Evolutionary conservation across 2,329 filamentous ascomycete genomes (phyloP), one percentile per base, ranked within the genome.

Genomic region (Fusarium anguioides): DNA sequence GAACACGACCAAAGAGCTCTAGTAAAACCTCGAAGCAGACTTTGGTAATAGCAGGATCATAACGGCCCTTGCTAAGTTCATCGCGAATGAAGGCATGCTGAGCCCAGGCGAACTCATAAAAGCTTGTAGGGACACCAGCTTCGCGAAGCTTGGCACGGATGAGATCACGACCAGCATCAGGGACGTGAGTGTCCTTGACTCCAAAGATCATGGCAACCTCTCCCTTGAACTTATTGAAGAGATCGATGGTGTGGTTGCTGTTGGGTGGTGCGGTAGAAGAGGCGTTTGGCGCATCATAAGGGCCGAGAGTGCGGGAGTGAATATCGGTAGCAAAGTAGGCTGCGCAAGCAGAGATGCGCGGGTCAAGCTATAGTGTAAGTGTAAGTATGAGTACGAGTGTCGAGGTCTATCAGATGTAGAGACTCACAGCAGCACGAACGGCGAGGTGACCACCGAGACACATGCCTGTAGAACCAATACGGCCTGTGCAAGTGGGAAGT

Each of bases 21-120:
- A 96, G 83, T 72, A 97, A 80, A 78, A 97, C 91, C 83, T 97
- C 92, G 75, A 97, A 97, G 81, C 94, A 97, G 33, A 95, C 87
- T 75, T 94, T 95, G 6, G 89, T 89, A 57, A 97, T 85, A 20
- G 92, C 93, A 1, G 94, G 92, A 76, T 97, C 94, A 75, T 97
- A 97, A 24, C 94, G 86, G n/a, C 94, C 94, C 81, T 97, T 97
- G 78, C 91, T 94, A 60, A 96, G 82, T 81, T 97, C 94, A 74
- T 97, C 94, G 18, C 94, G 86, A 76, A 97, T 96, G 76, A 97
- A 97, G 7, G 94, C 94, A 81, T 97, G 94, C 79, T 97, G 94
- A 5, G 94, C 94, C 88, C 93, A 95, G n/a, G 93, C 92, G 68
- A 92, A 89, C 81, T 97, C 94, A 79, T 96, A 93, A 77, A 93